These are phyloP conservation scores for Diplodia sapinea DNA, from an alignment of 2,329 filamentous ascomycete genomes.

Conservation along the genomic window DNA sequence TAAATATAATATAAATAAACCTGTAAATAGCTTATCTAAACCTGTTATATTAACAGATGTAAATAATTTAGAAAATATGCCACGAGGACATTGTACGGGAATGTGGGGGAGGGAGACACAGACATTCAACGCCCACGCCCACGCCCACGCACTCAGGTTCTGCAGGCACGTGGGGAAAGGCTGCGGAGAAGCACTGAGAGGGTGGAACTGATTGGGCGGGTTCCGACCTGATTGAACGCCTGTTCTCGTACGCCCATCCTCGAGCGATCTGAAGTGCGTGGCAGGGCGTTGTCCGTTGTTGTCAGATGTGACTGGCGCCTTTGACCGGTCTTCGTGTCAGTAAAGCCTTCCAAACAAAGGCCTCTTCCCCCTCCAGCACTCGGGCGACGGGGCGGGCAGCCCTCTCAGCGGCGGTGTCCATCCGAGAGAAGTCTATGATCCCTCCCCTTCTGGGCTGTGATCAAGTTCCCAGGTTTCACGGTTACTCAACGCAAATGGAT, in stretches of 20 bases:
- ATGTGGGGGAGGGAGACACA: background rate
- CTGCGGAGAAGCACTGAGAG: background rate
- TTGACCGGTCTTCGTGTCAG: background rate
- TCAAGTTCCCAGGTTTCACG: background rate
- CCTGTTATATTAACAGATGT: no score
- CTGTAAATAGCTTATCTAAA: no score
- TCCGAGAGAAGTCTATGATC: background rate
- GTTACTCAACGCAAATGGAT: background rate
- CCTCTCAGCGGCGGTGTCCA: background rate
- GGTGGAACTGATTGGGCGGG: background rate
- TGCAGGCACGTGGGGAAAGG: background rate
- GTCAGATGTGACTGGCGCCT: background rate
- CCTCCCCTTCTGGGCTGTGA: background rate
- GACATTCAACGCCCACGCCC: background rate
- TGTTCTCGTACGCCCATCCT: background rate
- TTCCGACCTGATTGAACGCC: background rate
- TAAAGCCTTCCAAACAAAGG: background rate
- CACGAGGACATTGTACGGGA: background rate
- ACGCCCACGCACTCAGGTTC: background rate
- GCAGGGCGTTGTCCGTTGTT: no score
- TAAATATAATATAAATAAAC: no score
- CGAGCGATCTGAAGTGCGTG: background rate
- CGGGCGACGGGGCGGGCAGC: no score
- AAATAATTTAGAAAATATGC: no score
- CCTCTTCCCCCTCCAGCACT: background rate